Base-by-base conservation (phyloP, 228 moss, liverwort and hornwort species). In the Sphagnum magellanicum region DNA sequence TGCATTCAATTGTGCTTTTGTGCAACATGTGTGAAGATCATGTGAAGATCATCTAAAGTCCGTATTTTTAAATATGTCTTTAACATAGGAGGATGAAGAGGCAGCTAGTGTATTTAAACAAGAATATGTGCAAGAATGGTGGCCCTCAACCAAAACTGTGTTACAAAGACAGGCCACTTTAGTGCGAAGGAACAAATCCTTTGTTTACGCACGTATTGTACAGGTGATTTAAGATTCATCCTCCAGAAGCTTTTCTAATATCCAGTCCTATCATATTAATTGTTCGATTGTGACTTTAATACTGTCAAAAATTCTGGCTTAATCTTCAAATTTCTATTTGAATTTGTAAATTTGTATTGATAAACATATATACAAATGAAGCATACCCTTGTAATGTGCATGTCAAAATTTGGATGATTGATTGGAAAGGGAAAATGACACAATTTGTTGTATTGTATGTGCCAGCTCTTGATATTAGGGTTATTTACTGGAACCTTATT, bases 401-500 rank as follows among this genome's bases (percentile, higher is more conserved):
- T 32, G 32, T 32, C 32, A 32, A 32, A 32, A 3, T 32, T 32
- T 32, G 32, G 32, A 32, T 32, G 32, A 32, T 32, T 32, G 32
- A 3, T 32, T 32, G 32, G 32, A 32, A 32, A 32, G 32, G 32
- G 32, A 32, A 32, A 32, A 32, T 32, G 32, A 32, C 3, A 32
- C 32, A 32, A 32, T 55, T 12, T 55, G 12, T 55, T 12, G 8
- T 12, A 55, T 12, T 55, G 10, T 17, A 67, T 70, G 13, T 60
- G 64, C 85, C 32, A 93, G 89, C 87, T 93, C 69, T 72, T 89
- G 13, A 70, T 89, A 52, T 77, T 93, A 75, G 83, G 85, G 50
- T 59, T 87, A 53, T 89, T 89, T 72, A 93, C 91, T 63, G 91
- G 93, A 51, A 93, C 91, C 11, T 77, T 93, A 12, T 93, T 93